phyloP scores from a whole-genome alignment of 208 protist species.

The Lotmaria passim region DNA sequence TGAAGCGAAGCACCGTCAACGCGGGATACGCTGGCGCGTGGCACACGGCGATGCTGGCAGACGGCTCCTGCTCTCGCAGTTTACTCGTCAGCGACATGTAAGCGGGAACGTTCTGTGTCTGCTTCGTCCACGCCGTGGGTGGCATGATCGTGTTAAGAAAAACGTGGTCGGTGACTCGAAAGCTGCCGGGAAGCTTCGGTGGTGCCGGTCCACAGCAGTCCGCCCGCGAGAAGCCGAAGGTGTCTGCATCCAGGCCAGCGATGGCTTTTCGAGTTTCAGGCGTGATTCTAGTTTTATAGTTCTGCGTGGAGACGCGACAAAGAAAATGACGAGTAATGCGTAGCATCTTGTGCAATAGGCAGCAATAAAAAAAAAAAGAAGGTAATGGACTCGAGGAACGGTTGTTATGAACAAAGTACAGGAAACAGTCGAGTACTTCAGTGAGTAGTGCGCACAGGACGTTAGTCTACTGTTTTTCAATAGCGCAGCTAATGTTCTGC shows the following conservation, averaged over 20 bases:
- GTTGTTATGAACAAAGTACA: no score
- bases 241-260: constrained; percentile 12
- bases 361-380: background rate
- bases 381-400: background rate
- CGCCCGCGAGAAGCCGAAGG: constrained; percentile 16
- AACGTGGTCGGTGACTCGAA: constrained; percentile 16
- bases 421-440: no score
- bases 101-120: constrained; percentile 11
- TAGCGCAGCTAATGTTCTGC: no score
- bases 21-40: constrained; percentile 10
- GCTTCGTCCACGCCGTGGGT: constrained; percentile 20
- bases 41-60: constrained; percentile 10
- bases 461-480: no score
- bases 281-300: constrained; percentile 9
- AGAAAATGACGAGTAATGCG: background rate
- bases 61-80: constrained; percentile 6
- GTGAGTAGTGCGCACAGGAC: no score
- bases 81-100: background rate
- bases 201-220: constrained; percentile 20
- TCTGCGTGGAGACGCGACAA: constrained; percentile 2
- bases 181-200: constrained; percentile 8
- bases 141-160: constrained; percentile 13
- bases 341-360: background rate
- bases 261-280: constrained; percentile 17
- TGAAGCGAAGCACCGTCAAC: constrained; percentile 6